These are phyloP conservation scores for Dicorynia guianensis DNA, from an alignment of 306 rosid species.

Conservation along the genomic window DNA sequence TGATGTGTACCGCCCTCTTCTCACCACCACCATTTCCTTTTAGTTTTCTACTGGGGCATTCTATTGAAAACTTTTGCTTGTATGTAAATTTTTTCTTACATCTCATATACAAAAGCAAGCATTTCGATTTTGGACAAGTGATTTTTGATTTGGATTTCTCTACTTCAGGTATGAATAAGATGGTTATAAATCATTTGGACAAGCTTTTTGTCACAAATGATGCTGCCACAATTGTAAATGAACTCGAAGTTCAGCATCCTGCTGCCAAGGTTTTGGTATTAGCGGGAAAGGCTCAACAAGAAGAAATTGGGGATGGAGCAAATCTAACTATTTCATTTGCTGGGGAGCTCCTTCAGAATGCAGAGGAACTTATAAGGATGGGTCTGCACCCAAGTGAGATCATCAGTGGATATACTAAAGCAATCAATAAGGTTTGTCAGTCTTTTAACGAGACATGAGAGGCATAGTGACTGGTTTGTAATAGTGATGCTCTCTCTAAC, in stretches of 20 bases:
- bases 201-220: constrained; percentile 94
- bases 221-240: constrained; percentile 85
- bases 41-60: too few species aligned
- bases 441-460: constrained; percentile 6
- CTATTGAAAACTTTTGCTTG: neutral
- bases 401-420: constrained; percentile 90
- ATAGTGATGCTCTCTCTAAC: neutral
- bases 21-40: too few species aligned
- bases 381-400: constrained; percentile 95
- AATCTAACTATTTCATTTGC: constrained; percentile 90
- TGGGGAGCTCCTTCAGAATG: constrained; percentile 87
- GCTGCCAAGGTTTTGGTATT: constrained; percentile 95
- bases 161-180: constrained; percentile 84
- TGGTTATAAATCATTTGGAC: constrained; percentile 97
- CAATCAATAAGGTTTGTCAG: constrained; percentile 72
- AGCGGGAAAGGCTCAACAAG: constrained; percentile 92
- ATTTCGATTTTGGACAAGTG: neutral
- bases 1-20: too few species aligned
- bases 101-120: neutral
- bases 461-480: neutral
- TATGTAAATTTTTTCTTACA: neutral
- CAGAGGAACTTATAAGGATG: constrained; percentile 95
- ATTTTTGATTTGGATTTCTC: neutral
- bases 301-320: constrained; percentile 96
- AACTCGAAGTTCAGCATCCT: constrained; percentile 97